A percentile compares a stretch with the other conserved stretches of the same genome.
These are phyloP conservation scores for Amylostereum chailletii DNA, from an alignment of 1,284 basidiomycete genomes.

Conservation along the genomic window DNA sequence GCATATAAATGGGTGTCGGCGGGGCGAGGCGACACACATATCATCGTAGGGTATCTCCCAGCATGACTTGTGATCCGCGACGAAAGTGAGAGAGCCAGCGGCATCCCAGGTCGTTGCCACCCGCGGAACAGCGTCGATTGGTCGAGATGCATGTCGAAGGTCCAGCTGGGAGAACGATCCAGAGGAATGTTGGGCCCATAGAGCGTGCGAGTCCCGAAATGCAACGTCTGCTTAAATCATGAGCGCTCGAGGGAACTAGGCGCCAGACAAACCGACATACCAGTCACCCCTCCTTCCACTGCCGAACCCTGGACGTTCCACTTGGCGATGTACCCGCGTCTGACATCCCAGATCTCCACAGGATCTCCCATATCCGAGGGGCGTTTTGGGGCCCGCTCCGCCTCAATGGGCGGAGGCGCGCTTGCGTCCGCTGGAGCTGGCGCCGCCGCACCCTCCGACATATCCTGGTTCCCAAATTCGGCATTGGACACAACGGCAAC, in stretches of 20 bases:
- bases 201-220: constrained; percentile 63
- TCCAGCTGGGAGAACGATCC: constrained; percentile 80
- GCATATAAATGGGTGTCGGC: not conserved
- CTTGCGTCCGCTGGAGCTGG: constrained; percentile 6
- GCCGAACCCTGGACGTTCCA: constrained; percentile 62
- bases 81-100: constrained; percentile 63
- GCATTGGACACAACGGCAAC: constrained; percentile 64
- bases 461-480: constrained; percentile 33
- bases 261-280: constrained; percentile 25
- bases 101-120: constrained; percentile 64
- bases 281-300: constrained; percentile 62
- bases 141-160: constrained; percentile 49
- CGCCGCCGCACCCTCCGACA: constrained; percentile 5
- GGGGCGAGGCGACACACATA: constrained; percentile 40
- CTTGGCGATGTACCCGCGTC: constrained; percentile 75
- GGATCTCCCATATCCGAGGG: constrained; percentile 39
- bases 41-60: constrained; percentile 85
- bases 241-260: not conserved
- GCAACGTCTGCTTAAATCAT: constrained; percentile 39
- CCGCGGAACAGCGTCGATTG: constrained; percentile 66
- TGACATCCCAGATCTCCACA: constrained; percentile 85
- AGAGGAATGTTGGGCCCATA: constrained; percentile 74
- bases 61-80: constrained; percentile 43
- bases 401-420: not conserved
- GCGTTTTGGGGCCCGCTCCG: constrained; percentile 13